Percentiles rank a stretch among this genome's conserved stretches.
Evolutionary conservation across 192 early-diverging fungal genomes (phyloP).

Genomic region (Mortierella antarctica): DNA sequence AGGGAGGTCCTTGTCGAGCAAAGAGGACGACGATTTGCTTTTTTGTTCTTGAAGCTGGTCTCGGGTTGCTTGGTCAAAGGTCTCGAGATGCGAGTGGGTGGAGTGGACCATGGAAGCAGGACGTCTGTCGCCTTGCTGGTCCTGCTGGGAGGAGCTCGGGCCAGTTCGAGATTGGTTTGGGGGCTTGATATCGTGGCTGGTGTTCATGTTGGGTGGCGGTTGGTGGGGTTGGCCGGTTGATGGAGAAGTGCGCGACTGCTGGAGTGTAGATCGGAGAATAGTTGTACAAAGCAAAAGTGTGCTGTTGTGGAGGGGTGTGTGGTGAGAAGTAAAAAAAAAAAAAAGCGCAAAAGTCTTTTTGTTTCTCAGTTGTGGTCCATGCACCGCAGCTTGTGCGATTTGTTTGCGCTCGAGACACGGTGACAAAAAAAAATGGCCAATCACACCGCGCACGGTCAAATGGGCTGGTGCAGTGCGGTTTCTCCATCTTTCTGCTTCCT

Average conservation of each 20-base stretch:
- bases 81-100: constrained; percentile 35
- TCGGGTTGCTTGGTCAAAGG: constrained; percentile 47
- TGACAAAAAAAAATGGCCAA: background rate
- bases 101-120: constrained; percentile 22
- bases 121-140: background rate
- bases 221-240: too few species aligned
- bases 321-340: constrained; percentile 9
- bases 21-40: background rate
- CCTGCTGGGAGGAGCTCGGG: background rate
- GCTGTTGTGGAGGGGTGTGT: background rate
- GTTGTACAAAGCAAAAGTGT: background rate
- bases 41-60: constrained; percentile 16
- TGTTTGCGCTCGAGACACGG: constrained; percentile 1
- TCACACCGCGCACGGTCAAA: too few species aligned
- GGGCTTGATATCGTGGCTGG: constrained; percentile 8
- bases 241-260: background rate
- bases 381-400: background rate
- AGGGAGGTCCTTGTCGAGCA: background rate
- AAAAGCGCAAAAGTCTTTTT: background rate
- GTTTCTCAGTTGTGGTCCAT: too few species aligned
- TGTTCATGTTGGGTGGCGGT: constrained; percentile 18
- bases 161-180: background rate
- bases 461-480: too few species aligned
- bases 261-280: background rate
- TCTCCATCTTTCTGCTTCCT: too few species aligned